Base-by-base conservation (phyloP, 345 rosid genomes). In the Litchi chinensis region DNA sequence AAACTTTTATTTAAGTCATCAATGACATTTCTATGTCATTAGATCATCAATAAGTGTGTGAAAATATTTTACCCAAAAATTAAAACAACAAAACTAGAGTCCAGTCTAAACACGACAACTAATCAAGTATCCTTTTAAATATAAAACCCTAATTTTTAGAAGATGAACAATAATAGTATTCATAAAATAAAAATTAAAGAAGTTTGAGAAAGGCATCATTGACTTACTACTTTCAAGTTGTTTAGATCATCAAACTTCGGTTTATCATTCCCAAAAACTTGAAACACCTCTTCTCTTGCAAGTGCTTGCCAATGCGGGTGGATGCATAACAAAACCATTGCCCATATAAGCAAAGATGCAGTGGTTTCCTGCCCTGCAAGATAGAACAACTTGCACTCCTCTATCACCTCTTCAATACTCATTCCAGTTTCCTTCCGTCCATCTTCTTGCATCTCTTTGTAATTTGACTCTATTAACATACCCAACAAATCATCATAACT, bases 321-420 rank as follows among this genome's bases (percentile, higher is more conserved):
- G 21, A 83, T 76, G 68, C 90, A 82, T 75, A 90, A 57, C 65
- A 88, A 80, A 80, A 93, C 76, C 76, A 83, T 63, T 18, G 89
- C 79, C 97, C 95, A 91, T 46, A 85, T 85, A 60, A 88, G 78
- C 75, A 90, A 74, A 50, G 82, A 77, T 32, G 92, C 76, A 13
- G 92, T 86, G 24, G 92, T 88, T 62, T 86, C 90, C 74, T 92
- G 92, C 32, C 96, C 92, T n/a, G 93, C 93, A 16, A 90, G 76
- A 79, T 91, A 92, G 76, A 92, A 87, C 39, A 87, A 78, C 76
- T 91, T 89, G 75, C 97, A 91, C 64, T 91, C 93, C 66, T 87
- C 95, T 21, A 91, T 87, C 39, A 88, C 83, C 28, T 85, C 86
- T 50, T 84, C 79, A 19, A 70, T 78, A n/a, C 83, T 87, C 82